These are phyloP conservation scores for Santalum album DNA, from an alignment of 164 flowering plant species.

Conservation along the genomic window DNA sequence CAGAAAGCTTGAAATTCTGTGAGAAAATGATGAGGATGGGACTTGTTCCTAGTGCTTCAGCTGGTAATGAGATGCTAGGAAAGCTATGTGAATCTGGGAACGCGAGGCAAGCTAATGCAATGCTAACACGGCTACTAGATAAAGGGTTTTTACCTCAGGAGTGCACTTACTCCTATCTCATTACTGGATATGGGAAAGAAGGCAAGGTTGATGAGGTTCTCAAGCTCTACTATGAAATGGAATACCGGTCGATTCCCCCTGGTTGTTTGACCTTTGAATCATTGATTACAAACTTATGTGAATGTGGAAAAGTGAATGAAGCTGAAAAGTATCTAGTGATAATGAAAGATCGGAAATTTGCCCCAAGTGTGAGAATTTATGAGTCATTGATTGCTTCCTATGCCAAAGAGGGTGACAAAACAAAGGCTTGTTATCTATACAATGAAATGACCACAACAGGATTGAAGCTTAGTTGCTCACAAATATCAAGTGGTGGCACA, in stretches of 20 bases:
- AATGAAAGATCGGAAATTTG: slow-evolving; percentile 37
- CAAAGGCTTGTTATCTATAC: slow-evolving; percentile 23
- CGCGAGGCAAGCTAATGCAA: slow-evolving; percentile 37
- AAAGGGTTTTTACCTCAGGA: slow-evolving; percentile 60
- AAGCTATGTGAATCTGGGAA: slow-evolving; percentile 33
- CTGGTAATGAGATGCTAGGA: slow-evolving; percentile 48
- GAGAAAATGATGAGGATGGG: slow-evolving; percentile 49
- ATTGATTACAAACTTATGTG: slow-evolving; percentile 37
- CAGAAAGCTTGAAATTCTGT: slow-evolving; percentile 37
- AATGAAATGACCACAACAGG: slow-evolving; percentile 33
- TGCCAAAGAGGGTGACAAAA: slow-evolving; percentile 26
- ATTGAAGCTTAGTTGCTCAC: no score
- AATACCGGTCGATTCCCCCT: slow-evolving; percentile 35
- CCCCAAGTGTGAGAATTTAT: slow-evolving; percentile 20
- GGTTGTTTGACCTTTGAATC: slow-evolving; percentile 28
- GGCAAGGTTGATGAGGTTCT: slow-evolving; percentile 41
- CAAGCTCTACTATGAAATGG: slow-evolving; percentile 76
- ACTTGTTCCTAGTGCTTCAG: slow-evolving; percentile 43
- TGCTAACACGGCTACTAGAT: slow-evolving; percentile 53
- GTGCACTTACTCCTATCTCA: slow-evolving; percentile 46
- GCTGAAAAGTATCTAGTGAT: slow-evolving; percentile 49
- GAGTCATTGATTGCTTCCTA: slow-evolving; percentile 29
- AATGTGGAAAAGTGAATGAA: slow-evolving; percentile 36
- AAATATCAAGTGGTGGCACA: no score
- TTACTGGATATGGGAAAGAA: slow-evolving; percentile 45